Percentiles rank a stretch among this genome's conserved stretches.
Conservation (phyloP, 805 yeast genomes). For the Yarrowia sp. region DNA sequence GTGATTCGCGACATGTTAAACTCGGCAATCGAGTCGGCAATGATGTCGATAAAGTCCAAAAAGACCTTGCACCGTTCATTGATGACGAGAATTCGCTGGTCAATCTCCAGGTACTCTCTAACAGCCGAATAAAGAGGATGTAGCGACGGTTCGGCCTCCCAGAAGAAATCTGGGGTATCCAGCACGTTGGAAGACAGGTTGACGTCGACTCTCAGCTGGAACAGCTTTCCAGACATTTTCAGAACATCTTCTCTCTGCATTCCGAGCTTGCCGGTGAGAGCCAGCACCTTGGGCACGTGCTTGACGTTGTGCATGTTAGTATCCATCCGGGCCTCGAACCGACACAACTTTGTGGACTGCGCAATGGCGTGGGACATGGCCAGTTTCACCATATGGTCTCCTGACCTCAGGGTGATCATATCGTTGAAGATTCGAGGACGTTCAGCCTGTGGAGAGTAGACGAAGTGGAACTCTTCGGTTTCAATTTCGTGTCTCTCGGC, state of each 20-base stretch:
- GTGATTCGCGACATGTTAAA: constrained; percentile 90
- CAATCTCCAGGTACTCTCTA: constrained; percentile 91
- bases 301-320: constrained; percentile 82
- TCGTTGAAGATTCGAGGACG: constrained; percentile 75
- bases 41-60: constrained; percentile 88
- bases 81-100: constrained; percentile 89
- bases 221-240: constrained; percentile 87
- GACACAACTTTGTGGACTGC: constrained; percentile 88
- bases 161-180: constrained; percentile 95
- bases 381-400: constrained; percentile 89
- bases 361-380: constrained; percentile 97
- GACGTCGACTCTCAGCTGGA: constrained; percentile 91
- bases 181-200: constrained; percentile 87
- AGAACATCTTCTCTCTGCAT: constrained; percentile 82
- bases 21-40: constrained; percentile 94
- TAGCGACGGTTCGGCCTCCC: constrained; percentile 93
- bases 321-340: constrained; percentile 92
- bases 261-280: constrained; percentile 87
- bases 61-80: constrained; percentile 95
- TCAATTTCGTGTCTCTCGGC: constrained; percentile 86
- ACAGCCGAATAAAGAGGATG: constrained; percentile 91
- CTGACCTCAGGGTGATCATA: constrained; percentile 86
- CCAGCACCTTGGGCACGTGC: constrained; percentile 86
- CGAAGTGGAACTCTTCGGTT: constrained; percentile 84
- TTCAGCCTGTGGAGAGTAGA: constrained; percentile 58